These are phyloP conservation scores for Arachis stenosperma DNA, from an alignment of 306 rosid species.

Conservation along the genomic window DNA sequence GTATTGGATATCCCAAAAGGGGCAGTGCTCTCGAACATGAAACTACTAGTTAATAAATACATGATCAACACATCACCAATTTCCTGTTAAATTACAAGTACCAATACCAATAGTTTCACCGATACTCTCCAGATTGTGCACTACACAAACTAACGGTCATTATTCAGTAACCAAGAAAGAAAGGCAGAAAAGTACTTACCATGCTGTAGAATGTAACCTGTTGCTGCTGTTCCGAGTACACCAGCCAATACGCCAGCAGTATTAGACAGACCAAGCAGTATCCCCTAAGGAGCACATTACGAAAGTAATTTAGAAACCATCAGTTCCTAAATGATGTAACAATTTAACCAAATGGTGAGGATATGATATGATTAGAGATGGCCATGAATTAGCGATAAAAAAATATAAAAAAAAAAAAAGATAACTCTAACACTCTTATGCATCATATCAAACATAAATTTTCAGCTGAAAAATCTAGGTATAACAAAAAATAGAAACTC, in stretches of 20 bases:
- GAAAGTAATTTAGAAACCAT: slow-evolving; percentile 22
- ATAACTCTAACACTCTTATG: not conserved
- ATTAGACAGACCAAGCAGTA: slow-evolving; percentile 92
- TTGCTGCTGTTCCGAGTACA: slow-evolving; percentile 97
- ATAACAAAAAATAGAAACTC: not conserved
- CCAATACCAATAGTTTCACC: slow-evolving; percentile 2
- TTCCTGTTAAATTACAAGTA: slow-evolving; percentile 14
- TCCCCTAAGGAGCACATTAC: slow-evolving; percentile 55
- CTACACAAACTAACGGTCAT: slow-evolving; percentile 3
- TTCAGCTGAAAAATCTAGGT: slow-evolving; percentile 2
- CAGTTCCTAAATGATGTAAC: not conserved
- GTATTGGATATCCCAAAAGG: too few species aligned
- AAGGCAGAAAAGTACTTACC: slow-evolving; percentile 54
- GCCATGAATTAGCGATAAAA: not conserved
- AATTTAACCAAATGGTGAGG: slow-evolving; percentile 2
- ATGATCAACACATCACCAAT: not conserved
- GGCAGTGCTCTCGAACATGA: too few species aligned
- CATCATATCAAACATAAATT: slow-evolving; percentile 14
- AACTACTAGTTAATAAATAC: too few species aligned
- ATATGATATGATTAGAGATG: slow-evolving; percentile 12
- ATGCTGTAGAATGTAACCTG: slow-evolving; percentile 93
- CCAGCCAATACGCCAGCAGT: slow-evolving; percentile 99
- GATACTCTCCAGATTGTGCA: slow-evolving; percentile 8
- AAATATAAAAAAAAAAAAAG: too few species aligned
- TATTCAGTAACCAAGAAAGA: slow-evolving; percentile 17